A percentile compares a stretch with the other conserved stretches of the same genome.
These are phyloP conservation scores for Pyricularia grisea DNA, from an alignment of 2,329 filamentous ascomycete species.

Conservation along the genomic window DNA sequence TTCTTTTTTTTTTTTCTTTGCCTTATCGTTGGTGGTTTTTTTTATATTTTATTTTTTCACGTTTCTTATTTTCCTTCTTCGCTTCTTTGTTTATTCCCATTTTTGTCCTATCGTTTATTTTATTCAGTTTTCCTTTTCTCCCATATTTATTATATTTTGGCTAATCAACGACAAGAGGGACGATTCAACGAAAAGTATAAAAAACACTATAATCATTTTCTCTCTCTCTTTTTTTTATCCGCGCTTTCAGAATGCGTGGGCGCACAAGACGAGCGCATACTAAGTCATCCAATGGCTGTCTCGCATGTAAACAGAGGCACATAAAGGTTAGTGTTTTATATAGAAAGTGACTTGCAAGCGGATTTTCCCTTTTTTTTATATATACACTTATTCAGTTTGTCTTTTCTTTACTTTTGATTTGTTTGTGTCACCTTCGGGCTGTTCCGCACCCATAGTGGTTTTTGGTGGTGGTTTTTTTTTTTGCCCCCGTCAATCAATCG, in stretches of 20 bases:
- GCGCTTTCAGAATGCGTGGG: neutral
- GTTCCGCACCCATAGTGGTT: neutral
- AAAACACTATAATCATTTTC: neutral
- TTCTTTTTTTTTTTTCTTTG: neutral
- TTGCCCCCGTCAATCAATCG: neutral
- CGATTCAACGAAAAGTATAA: neutral
- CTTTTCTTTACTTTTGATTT: neutral
- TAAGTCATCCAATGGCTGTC: neutral
- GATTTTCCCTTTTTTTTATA: no score
- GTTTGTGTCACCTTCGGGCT: neutral
- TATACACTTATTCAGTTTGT: neutral
- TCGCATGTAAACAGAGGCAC: neutral
- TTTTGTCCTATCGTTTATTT: neutral
- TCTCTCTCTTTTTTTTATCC: no score
- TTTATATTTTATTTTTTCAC: neutral
- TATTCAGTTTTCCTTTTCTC: neutral
- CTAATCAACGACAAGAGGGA: neutral
- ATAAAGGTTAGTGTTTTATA: neutral
- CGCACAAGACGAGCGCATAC: neutral
- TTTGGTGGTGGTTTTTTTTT: no score
- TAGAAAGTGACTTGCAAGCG: neutral
- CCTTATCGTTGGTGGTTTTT: neutral
- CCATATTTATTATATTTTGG: neutral
- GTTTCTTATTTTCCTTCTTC: no score
- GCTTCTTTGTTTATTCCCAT: neutral